Conservation (phyloP, 2,329 filamentous ascomycete species). For the Sporothrix phasma region DNA sequence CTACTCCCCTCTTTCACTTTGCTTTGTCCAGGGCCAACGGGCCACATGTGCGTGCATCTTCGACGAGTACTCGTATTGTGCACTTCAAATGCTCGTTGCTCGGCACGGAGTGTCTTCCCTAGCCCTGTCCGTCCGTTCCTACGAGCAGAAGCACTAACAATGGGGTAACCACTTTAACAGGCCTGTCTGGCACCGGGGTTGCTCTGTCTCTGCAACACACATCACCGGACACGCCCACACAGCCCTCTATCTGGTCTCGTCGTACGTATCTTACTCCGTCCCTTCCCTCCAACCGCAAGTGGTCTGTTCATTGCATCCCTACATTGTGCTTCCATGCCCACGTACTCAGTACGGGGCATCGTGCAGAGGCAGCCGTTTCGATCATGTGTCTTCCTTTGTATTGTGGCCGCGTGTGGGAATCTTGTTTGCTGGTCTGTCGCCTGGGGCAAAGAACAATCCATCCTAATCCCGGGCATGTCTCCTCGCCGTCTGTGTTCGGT, state of each 20-base stretch:
- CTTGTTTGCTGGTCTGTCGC: not conserved
- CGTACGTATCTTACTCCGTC: not conserved
- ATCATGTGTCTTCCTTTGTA: not conserved
- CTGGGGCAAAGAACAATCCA: not conserved
- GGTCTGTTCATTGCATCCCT: not conserved
- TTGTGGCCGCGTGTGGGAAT: not conserved
- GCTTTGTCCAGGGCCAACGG: not conserved
- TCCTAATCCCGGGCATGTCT: not conserved
- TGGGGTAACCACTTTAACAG: not conserved
- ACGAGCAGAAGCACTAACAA: not conserved
- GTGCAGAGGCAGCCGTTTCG: too few species aligned
- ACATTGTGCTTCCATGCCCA: not conserved
- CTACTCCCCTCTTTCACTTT: not conserved
- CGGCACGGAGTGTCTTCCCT: not conserved
- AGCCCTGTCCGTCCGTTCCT: not conserved
- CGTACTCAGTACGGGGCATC: too few species aligned
- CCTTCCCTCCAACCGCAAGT: not conserved
- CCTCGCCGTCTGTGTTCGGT: not conserved
- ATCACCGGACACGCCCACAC: not conserved
- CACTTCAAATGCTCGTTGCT: not conserved
- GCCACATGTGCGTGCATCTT: not conserved
- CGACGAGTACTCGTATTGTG: not conserved
- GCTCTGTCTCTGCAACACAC: conserved; percentile 1
- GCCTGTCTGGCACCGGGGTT: not conserved
- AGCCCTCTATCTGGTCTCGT: not conserved